Base-by-base conservation (phyloP, 495 filamentous ascomycete genomes). In the Neurospora sp. region DNA sequence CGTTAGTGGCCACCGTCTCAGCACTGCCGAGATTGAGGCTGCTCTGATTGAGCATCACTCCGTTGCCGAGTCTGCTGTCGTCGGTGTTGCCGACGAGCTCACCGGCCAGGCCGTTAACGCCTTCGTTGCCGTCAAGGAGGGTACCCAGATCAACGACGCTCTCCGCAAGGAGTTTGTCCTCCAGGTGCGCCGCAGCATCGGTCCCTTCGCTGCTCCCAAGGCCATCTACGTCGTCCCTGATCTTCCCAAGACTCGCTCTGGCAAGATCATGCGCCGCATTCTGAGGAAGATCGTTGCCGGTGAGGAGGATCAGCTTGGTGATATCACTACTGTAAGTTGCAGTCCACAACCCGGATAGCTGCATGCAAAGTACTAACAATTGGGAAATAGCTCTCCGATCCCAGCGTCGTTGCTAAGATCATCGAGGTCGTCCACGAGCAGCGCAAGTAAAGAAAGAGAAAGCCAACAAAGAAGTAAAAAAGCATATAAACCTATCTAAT, bases 231-330 rank as follows among this genome's bases (percentile, higher is more conserved):
- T 96, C 41, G 91, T 98, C 31, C 90, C 93, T 4, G 95, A 98
- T 80, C 87, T 99, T 38, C 96, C 96, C 74, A 98, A 99, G 89
- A 98, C 96, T 53, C 86, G 96, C 73, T 94, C 91, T 76, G 96
- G 96, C 71, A 99, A 99, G 90, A 99, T 98, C 78, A 98, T 99
- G 96, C 88, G 96, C 71, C 90, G 96, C 71, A 98, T 99, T 82
- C 81, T 99, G 83, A 90, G 96, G 72, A 98, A 99, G 91, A 94
- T 98, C 75, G 83, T 99, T 74, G 93, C 93, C 61, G 94, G 94
- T 12, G 96, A 99, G 86, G 96, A 98, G 82, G 96, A 98, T 77
- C 93, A 95, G 80, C 85, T 99, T 71, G 96, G 96, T 76, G 96
- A 99, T 77, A 95, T 84, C 39, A 92, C 93, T 2, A 98, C 96